A percentile compares a stretch with the other conserved stretches of the same genome.
These are phyloP conservation scores for Vanrija sp. DNA, from an alignment of 1,284 basidiomycete species.

Conservation along the genomic window DNA sequence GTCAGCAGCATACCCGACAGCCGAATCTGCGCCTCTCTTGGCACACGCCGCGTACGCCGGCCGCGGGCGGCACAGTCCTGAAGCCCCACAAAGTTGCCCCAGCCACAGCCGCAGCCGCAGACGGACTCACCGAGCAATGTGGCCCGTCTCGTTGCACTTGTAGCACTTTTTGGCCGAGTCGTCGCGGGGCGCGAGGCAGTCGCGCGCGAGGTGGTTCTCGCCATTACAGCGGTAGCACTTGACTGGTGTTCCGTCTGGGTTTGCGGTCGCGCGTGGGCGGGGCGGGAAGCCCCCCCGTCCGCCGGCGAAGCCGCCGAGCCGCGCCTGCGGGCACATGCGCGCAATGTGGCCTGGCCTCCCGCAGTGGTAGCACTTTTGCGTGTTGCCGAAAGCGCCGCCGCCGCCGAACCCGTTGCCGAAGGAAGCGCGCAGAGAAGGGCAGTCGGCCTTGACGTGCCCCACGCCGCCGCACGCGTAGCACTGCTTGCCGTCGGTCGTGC, in stretches of 20 bases:
- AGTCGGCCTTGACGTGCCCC: conserved; percentile 64
- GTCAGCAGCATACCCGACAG: neutral
- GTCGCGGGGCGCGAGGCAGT: conserved; percentile 46
- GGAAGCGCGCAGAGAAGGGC: conserved; percentile 65
- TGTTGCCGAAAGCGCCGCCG: neutral
- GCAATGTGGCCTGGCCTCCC: conserved; percentile 44
- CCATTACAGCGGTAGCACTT: conserved; percentile 50
- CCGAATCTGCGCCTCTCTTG: neutral
- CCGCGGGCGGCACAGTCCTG: too few species aligned
- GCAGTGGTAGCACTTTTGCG: conserved; percentile 63
- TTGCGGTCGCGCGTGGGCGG: conserved; percentile 6
- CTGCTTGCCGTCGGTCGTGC: conserved; percentile 69
- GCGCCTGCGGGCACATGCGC: conserved; percentile 27
- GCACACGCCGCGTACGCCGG: too few species aligned
- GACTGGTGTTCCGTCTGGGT: conserved; percentile 45
- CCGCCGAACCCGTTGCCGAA: conserved; percentile 47
- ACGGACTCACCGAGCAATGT: conserved; percentile 38
- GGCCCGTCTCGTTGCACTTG: conserved; percentile 47
- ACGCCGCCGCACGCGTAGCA: conserved; percentile 74
- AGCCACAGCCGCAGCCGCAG: neutral
- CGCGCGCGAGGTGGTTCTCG: conserved; percentile 47
- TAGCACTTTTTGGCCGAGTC: conserved; percentile 47
- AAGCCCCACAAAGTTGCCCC: neutral
- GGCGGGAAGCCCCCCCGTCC: conserved; percentile 21
- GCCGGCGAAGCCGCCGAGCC: conserved; percentile 12